phyloP scores from a whole-genome alignment of 2,329 filamentous ascomycete species.

The Exophiala viscosa region DNA sequence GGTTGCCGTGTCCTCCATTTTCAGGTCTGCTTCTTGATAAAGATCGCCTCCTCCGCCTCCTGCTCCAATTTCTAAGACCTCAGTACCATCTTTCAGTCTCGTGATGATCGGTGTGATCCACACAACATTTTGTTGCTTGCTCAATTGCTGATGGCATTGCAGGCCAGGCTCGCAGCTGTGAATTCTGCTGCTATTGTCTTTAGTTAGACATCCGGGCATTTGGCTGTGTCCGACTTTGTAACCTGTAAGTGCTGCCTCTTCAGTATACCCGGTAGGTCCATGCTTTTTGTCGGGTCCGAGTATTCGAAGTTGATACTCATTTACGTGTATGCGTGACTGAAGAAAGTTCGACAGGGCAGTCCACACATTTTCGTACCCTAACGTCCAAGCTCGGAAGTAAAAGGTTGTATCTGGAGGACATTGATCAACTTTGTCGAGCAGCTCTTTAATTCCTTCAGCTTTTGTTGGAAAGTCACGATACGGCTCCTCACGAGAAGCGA shows the following conservation, averaged over 20 bases:
- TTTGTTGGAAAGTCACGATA: conserved; percentile 59
- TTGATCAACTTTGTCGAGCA: conserved; percentile 62
- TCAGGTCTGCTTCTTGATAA: conserved; percentile 63
- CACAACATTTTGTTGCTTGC: conserved; percentile 56
- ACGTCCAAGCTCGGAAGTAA: conserved; percentile 85
- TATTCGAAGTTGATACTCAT: conserved; percentile 71
- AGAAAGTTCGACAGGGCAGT: conserved; percentile 70
- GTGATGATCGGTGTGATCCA: conserved; percentile 76
- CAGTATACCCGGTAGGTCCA: conserved; percentile 42
- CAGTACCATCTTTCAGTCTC: conserved; percentile 55
- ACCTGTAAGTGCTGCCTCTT: conserved; percentile 67
- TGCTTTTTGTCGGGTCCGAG: conserved; percentile 61
- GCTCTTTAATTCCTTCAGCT: conserved; percentile 69
- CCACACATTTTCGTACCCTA: conserved; percentile 92
- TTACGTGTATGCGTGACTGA: conserved; percentile 71
- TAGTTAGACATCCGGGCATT: conserved; percentile 69
- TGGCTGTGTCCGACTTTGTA: conserved; percentile 70
- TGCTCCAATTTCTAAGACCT: conserved; percentile 69
- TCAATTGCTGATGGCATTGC: conserved; percentile 41
- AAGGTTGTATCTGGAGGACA: conserved; percentile 76
- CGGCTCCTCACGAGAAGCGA: conserved; percentile 52
- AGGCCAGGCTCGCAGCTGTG: conserved; percentile 79
- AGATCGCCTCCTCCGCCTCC: conserved; percentile 78
- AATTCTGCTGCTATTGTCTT: conserved; percentile 59
- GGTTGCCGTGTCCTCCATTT: conserved; percentile 49